These are phyloP conservation scores for Trichopus zeylanicus DNA, from an alignment of 116 monocot genomes.

Conservation along the genomic window DNA sequence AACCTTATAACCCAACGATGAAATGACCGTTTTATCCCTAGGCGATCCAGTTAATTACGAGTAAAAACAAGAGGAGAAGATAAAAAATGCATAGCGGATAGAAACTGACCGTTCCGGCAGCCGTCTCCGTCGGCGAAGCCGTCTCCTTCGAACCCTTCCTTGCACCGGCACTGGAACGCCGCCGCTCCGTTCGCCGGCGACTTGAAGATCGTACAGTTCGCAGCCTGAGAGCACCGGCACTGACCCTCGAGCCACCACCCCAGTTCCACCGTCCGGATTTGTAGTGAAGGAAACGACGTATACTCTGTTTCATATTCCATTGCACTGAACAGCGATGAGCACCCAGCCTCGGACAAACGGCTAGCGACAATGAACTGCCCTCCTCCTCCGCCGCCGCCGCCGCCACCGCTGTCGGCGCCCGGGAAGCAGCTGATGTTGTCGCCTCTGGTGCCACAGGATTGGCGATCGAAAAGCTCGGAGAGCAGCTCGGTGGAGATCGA, in stretches of 20 bases:
- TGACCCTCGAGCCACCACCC: slow-evolving; percentile 44
- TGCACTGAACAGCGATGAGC: slow-evolving; percentile 16
- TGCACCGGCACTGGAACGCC: slow-evolving; percentile 30
- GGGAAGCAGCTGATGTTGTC: slow-evolving; percentile 12
- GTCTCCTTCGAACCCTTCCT: slow-evolving; percentile 37
- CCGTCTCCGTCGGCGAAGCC: slow-evolving; percentile 36
- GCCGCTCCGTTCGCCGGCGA: background rate
- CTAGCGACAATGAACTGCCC: background rate
- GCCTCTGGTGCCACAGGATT: background rate
- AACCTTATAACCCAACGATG: no score
- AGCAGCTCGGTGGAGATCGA: background rate
- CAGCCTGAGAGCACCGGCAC: slow-evolving; percentile 33
- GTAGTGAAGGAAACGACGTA: slow-evolving; percentile 2
- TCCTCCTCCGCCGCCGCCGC: background rate
- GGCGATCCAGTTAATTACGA: background rate
- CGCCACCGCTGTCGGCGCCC: background rate
- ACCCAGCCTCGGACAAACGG: background rate
- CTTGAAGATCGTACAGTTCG: slow-evolving; percentile 10
- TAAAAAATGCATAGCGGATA: no score
- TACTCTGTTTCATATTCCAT: background rate
- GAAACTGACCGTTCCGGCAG: slow-evolving; percentile 29
- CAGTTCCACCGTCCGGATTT: slow-evolving; percentile 25
- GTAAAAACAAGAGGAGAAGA: background rate
- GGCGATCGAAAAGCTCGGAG: background rate
- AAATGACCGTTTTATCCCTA: no score